Percentiles rank a stretch among this genome's conserved stretches.
Evolutionary conservation across 345 rosid genomes (phyloP).

Genomic region (Erucastrum elatum): DNA sequence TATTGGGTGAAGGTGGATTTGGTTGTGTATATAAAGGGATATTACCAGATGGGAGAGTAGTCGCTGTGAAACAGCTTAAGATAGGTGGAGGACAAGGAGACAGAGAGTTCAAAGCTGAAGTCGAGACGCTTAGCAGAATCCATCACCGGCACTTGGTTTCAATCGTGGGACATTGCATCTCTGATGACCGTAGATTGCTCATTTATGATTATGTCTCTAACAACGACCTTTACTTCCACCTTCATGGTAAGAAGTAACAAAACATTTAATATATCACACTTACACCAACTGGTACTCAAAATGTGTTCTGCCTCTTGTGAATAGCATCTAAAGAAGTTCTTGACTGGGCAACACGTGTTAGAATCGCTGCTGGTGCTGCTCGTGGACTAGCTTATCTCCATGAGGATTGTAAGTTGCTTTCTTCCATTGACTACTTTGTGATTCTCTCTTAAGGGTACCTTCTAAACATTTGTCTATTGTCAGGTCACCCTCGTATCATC

Average conservation of each 20-base stretch:
- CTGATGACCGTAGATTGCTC: not conserved
- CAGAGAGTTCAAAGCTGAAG: not conserved
- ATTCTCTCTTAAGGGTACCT: not conserved
- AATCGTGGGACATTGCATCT: not conserved
- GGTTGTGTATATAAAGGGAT: not conserved
- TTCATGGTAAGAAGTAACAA: not conserved
- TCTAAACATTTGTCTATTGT: not conserved
- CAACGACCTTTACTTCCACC: conserved; percentile 1
- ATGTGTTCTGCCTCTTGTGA: conserved; percentile 21
- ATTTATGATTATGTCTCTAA: not conserved
- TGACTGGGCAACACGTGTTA: conserved; percentile 82
- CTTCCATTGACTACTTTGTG: not conserved
- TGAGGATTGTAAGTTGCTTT: conserved; percentile 79
- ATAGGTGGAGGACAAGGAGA: not conserved
- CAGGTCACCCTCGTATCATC: not conserved
- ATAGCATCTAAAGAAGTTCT: conserved; percentile 56
- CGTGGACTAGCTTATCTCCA: conserved; percentile 98
- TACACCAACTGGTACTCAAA: no score
- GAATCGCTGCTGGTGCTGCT: conserved; percentile 90
- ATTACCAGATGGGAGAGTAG: not conserved
- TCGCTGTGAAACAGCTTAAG: not conserved
- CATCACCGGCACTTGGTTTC: not conserved
- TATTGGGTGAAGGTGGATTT: not conserved
- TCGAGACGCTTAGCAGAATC: not conserved
- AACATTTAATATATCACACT: not conserved